Evolutionary conservation across 2,329 filamentous ascomycete species (phyloP).

Genomic region (Aspergillaceae sp.): DNA sequence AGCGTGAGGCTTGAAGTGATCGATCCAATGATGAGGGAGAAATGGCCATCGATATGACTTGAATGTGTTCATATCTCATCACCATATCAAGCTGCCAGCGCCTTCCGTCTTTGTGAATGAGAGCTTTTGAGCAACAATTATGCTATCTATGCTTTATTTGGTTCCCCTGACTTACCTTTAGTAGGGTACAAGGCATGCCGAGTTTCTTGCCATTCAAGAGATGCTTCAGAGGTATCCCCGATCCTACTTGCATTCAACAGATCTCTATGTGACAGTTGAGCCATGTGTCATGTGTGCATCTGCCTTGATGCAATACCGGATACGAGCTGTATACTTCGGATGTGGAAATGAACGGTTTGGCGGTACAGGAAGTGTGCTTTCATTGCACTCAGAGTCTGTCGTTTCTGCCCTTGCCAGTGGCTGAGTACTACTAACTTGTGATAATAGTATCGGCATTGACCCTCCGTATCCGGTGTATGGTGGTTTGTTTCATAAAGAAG

Average conservation of each 20-base stretch:
- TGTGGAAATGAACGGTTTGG: conserved; percentile 96
- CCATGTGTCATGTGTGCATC: conserved; percentile 99
- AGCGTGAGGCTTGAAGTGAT: too few species aligned
- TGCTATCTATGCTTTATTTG: not conserved
- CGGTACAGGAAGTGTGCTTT: conserved; percentile 87
- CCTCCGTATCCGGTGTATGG: conserved; percentile 72
- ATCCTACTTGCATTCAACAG: conserved; percentile 61
- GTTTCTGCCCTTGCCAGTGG: not conserved
- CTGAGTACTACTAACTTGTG: conserved; percentile 4
- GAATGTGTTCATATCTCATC: not conserved
- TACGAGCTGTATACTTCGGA: conserved; percentile 87
- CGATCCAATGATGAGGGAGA: too few species aligned
- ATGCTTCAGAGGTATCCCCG: conserved; percentile 58
- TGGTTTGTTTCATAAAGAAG: conserved; percentile 82
- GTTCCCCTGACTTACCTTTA: conserved; percentile 32
- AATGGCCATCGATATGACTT: not conserved
- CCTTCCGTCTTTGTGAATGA: too few species aligned
- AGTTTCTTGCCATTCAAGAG: conserved; percentile 75
- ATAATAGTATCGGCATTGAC: conserved; percentile 59
- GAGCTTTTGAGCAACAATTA: too few species aligned
- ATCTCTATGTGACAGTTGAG: conserved; percentile 94
- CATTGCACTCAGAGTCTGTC: conserved; percentile 62
- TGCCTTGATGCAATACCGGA: conserved; percentile 75
- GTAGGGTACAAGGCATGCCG: conserved; percentile 87
- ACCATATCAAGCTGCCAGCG: too few species aligned